Evolutionary conservation across 2,329 filamentous ascomycete species (phyloP).

Genomic region (Pseudogymnoascus sp.): DNA sequence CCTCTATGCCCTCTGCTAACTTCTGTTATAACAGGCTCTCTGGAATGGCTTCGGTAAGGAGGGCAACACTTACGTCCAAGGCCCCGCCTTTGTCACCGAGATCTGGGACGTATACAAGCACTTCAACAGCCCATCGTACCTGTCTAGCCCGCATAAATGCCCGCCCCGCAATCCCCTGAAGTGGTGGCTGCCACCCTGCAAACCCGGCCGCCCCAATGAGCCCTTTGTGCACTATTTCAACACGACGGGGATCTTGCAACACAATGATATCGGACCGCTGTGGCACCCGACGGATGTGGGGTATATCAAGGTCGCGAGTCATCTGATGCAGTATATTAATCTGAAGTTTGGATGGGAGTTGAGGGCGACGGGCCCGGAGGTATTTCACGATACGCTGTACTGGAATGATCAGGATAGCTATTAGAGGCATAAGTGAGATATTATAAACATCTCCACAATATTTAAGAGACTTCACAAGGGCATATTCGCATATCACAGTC

Average conservation of each 20-base stretch:
- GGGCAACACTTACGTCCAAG: constrained; percentile 44
- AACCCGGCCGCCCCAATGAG: constrained; percentile 28
- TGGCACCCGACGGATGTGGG: constrained; percentile 56
- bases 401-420: constrained; percentile 45
- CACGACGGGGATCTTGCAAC: constrained; percentile 52
- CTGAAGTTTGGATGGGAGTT: constrained; percentile 50
- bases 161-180: constrained; percentile 27
- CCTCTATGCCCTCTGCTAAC: neutral
- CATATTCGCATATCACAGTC: neutral
- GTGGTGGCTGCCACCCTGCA: constrained; percentile 23
- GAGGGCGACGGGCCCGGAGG: constrained; percentile 47
- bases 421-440: constrained; percentile 20
- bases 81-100: constrained; percentile 41
- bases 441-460: neutral
- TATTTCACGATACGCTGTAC: constrained; percentile 42
- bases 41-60: constrained; percentile 47
- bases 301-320: constrained; percentile 53
- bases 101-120: constrained; percentile 44
- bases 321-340: constrained; percentile 51
- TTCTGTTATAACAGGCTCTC: constrained; percentile 34
- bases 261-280: constrained; percentile 53
- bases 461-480: neutral
- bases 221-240: constrained; percentile 55
- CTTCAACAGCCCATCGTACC: constrained; percentile 42
- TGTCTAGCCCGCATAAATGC: constrained; percentile 19